Evolutionary conservation across 1,284 basidiomycete genomes (phyloP), one percentile per base, ranked within the genome.

Genomic region (Moniliella sp.): DNA sequence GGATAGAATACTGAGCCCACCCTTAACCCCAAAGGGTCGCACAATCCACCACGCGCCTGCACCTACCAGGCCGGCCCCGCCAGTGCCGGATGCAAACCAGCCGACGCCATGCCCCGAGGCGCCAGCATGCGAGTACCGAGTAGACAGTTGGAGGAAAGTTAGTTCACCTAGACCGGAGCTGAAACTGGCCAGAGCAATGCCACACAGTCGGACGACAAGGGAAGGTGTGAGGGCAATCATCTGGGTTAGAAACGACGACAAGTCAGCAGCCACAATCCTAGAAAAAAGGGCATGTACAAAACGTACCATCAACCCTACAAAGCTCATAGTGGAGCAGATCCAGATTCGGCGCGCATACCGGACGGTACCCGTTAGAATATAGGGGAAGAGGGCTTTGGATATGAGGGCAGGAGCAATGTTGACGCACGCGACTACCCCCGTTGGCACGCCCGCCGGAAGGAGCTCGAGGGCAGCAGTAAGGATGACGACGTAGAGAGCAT

Each of bases 1-100:
- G 7, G 44, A 45, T 18, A 57, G 30, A 1, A 50, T 34, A 8
- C 79, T 76, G 14, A 97, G 73, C 0, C 86, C 91, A 4, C 65
- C 54, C 30, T 73, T 70, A 4, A 97, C 81, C 9, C 88, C 88
- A 1, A 91, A 62, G 0, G 73, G 72, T 19, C 91, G 69, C 1
- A 94, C 65, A 43, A 83, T 67, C 88, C 88, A 94, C 88, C 88
- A 97, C 4, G 91, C 60, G 25, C 76, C 76, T 0, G 88, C 84
- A 4, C 88, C 91, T 0, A 78, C 76, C 3, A 94, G 69, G 0
- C 88, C 88, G 0, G 88, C 88, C 1, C 78, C 82, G 1, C 88
- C 88, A 0, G 88, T 97, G 0, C 88, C 88, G 5, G 76, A 56
- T 1, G 62, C 48, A 36, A 65, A 65, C 58, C 61, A 42, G 28